A percentile compares a stretch with the other conserved stretches of the same genome.
phyloP scores from a whole-genome alignment of 176 grass and related monocot genomes.

The Ensete ventricosum region DNA sequence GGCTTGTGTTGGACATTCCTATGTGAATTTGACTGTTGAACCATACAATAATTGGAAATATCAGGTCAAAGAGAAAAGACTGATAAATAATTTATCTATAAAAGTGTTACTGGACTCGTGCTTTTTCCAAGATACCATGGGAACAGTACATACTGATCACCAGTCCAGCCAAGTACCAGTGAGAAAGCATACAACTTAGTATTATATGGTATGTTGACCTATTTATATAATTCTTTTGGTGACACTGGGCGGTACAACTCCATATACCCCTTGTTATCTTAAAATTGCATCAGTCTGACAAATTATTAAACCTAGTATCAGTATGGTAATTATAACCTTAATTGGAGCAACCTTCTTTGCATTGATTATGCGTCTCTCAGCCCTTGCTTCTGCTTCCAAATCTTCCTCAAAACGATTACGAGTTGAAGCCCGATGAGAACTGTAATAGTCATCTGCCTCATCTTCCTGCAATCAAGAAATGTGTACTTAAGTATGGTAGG shows the following conservation, averaged over 20 bases:
- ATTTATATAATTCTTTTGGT: no score
- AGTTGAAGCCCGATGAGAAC: constrained; percentile 38
- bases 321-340: not conserved
- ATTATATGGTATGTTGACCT: no score
- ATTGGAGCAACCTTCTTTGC: constrained; percentile 48
- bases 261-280: no score
- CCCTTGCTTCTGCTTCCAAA: constrained; percentile 61
- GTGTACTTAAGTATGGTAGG: not conserved
- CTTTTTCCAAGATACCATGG: no score
- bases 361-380: constrained; percentile 55
- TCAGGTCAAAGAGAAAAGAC: not conserved
- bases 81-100: not conserved
- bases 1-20: constrained; percentile 42
- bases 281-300: no score
- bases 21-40: constrained; percentile 51
- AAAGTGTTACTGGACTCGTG: no score
- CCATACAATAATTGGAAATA: constrained; percentile 15
- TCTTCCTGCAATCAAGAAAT: constrained; percentile 50
- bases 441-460: constrained; percentile 68
- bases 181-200: no score
- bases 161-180: no score
- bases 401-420: constrained; percentile 67
- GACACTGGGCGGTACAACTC: no score
- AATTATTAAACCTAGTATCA: no score
- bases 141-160: no score